phyloP scores from a whole-genome alignment of 148 eudicot genomes.

The Linanthus parryae region DNA sequence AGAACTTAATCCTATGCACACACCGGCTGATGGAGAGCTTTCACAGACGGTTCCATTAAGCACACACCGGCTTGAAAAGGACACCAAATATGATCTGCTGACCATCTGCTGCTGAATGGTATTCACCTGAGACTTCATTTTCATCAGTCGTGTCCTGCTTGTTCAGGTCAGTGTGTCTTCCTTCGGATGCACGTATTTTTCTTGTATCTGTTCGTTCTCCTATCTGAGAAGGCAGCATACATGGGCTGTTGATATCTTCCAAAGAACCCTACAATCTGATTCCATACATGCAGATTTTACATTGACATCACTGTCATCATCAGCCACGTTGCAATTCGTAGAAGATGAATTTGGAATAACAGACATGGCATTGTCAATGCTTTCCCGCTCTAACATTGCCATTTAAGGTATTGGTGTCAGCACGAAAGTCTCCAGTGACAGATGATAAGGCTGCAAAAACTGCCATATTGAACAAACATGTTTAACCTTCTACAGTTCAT shows the following conservation, averaged over 20 bases:
- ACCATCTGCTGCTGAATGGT: constrained; percentile 48
- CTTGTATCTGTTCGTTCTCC: no score
- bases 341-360: constrained; percentile 13
- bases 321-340: constrained; percentile 13
- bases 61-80: constrained; percentile 87
- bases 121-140: constrained; percentile 41
- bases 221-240: no score
- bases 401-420: constrained; percentile 42
- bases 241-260: no score
- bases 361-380: constrained; percentile 28
- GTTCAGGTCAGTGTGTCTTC: no score
- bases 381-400: constrained; percentile 23
- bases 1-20: constrained; percentile 78
- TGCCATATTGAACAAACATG: constrained; percentile 77
- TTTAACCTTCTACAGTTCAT: constrained; percentile 84
- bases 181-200: no score
- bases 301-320: constrained; percentile 25
- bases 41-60: constrained; percentile 87
- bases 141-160: constrained; percentile 25
- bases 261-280: no score
- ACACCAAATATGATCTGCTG: constrained; percentile 83
- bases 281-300: constrained; percentile 14
- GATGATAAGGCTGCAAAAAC: constrained; percentile 96
- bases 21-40: no score
- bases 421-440: constrained; percentile 90